Evolutionary conservation across 768 basidiomycete species (phyloP), one percentile per base, ranked within the genome.

Genomic region (Xerocomus potaroensis): DNA sequence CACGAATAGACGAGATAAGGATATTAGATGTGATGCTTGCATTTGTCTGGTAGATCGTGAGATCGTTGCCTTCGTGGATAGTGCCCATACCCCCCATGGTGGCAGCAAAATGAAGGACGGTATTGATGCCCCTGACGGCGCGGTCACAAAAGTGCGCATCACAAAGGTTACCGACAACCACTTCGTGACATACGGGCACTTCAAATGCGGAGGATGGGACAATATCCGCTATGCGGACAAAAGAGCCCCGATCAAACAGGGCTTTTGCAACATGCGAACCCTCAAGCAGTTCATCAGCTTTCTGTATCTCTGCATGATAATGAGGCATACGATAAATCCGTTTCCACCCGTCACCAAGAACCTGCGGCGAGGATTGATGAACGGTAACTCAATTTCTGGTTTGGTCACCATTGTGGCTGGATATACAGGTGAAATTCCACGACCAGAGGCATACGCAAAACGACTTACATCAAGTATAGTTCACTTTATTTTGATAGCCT

Each of bases 41-140:
- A 48, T 83, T 81, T 21, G 73, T 65, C 6, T 54, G 46, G 51
- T 80, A 83, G 22, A 81, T 77, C 15, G 49, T 48, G 34, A 72
- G 63, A 39, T 78, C 75, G 55, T 82, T 81, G 0, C 55, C 62
- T 4, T 63, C 54, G 50, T 81, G 79, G 37, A 82, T 83, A 0
- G 72, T 72, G 2, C 81, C 81, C 81, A 83, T 83, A 0, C 81
- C 81, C 4, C 79, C 80, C 80, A 80, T 81, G 18, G 68, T 76
- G 2, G 80, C 80, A 10, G 81, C 78, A 50, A 82, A 76, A 57
- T 83, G 80, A 16, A 80, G 62, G 21, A 83, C 69, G 7, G 62
- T 67, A 40, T 72, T 51, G 0, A 77, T 66, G 23, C 65, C 74
- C n/a, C 54, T 57, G 7, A 77, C 66, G 1, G 57, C 71, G 3